Conservation (phyloP, 768 basidiomycete genomes). For the Lanmaoa rubissima region DNA sequence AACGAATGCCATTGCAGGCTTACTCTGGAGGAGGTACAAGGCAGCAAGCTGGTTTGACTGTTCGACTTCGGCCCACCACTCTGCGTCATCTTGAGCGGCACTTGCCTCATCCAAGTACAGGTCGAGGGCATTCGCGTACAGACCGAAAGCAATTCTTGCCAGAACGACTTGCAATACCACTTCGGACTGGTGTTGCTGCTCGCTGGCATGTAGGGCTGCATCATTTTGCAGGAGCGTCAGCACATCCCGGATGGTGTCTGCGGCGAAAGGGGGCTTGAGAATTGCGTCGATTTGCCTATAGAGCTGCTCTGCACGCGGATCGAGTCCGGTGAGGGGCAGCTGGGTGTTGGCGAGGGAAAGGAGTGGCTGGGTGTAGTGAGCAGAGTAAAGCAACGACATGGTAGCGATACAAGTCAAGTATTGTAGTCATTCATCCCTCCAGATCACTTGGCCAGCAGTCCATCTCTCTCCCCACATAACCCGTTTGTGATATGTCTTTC, state of each 20-base stretch:
- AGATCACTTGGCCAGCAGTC: conserved; percentile 79
- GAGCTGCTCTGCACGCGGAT: conserved; percentile 7
- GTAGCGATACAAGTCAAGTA: conserved; percentile 4
- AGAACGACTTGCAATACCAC: conserved; percentile 37
- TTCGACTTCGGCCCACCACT: conserved; percentile 81
- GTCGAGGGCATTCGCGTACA: conserved; percentile 69
- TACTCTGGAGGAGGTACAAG: conserved; percentile 79
- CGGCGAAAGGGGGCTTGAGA: conserved; percentile 22
- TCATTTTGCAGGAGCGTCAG: conserved; percentile 18
- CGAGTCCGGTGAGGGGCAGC: conserved; percentile 6
- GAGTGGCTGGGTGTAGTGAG: conserved; percentile 29
- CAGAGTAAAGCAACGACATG: conserved; percentile 22
- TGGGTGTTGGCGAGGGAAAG: conserved; percentile 16
- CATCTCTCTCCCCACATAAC: conserved; percentile 89
- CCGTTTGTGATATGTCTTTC: conserved; percentile 93
- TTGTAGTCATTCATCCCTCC: conserved; percentile 58
- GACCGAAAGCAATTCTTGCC: conserved; percentile 47
- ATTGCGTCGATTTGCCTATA: conserved; percentile 16
- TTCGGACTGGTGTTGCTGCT: conserved; percentile 5
- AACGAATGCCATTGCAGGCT: conserved; percentile 23
- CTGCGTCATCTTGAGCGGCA: conserved; percentile 69
- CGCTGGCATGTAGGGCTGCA: background rate
- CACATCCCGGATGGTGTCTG: conserved; percentile 16
- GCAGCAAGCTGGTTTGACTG: conserved; percentile 54
- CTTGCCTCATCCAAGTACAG: conserved; percentile 64